Base-by-base conservation (phyloP, 352 stramenopile species). In the Pythium coloratum region DNA sequence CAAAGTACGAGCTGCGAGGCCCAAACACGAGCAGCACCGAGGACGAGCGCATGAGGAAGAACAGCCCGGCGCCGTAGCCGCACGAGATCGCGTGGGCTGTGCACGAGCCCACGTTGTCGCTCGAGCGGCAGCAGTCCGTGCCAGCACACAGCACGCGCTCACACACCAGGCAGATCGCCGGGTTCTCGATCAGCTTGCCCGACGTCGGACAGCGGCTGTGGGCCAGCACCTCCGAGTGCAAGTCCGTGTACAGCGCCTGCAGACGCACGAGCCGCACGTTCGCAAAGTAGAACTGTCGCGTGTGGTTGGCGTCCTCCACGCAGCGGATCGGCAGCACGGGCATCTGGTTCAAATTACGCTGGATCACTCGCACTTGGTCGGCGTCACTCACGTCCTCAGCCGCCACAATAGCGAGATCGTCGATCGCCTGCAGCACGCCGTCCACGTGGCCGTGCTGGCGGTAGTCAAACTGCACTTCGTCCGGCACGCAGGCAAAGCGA, bases 11-110 rank as follows among this genome's bases (percentile, higher is more conserved):
- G 59, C 82, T 90, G 16, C 86, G 75, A 0, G 83, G 82, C 0
- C 82, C 82, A 54, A 88, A 92, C 0, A 95, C 75, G 1, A 95
- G 70, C 57, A 95, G 63, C 61, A 93, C 86, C 2, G 81, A 92
- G 18, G 81, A 91, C 61, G 84, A 89, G 3, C 81, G 80, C 70
- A 94, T 89, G 59, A 95, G 80, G 67, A 95, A 94, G 59, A 93
- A 95, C 26, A 92, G 69, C 9, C 88, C 88, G 18, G 89, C 76
- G 14, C 86, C 88, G 33, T 81, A 75, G 54, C 84, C 84, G 60
- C 88, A 95, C 34, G 79, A 80, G 55, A 89, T 85, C 28, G 84
- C 82, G 60, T 95, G 88, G 30, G 80, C 71, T 20, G 85, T 92
- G 64, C 88, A 95, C 13, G 84, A 84, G 0, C 88, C 88, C 73